These are phyloP conservation scores for Phytophthora aleatoria DNA, from an alignment of 352 stramenopile species.

Conservation along the genomic window DNA sequence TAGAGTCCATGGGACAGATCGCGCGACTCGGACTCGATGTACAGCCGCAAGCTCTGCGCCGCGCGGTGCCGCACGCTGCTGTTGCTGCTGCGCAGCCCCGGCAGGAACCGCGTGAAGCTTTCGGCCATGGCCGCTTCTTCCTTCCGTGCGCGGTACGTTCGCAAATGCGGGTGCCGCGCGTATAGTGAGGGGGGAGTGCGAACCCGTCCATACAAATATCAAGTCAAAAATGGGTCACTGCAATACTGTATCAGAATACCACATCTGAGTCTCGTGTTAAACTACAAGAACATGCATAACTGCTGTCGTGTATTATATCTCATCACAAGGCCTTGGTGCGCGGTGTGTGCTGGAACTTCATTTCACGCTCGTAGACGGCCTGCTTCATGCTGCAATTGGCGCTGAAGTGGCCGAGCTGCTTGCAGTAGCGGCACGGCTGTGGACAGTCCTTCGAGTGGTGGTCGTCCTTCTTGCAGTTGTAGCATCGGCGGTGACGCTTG, in stretches of 20 bases:
- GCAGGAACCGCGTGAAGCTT: slow-evolving; percentile 77
- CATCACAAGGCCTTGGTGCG: slow-evolving; percentile 71
- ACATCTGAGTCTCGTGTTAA: neutral
- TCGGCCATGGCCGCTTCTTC: slow-evolving; percentile 50
- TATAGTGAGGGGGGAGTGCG: slow-evolving; percentile 13
- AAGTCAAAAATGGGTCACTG: slow-evolving; percentile 15
- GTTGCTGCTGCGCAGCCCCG: slow-evolving; percentile 72
- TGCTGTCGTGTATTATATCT: neutral
- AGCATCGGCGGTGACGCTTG: slow-evolving; percentile 72
- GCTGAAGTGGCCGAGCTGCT: slow-evolving; percentile 74
- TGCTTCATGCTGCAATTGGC: slow-evolving; percentile 75
- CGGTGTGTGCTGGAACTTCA: slow-evolving; percentile 54
- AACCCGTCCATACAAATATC: slow-evolving; percentile 24
- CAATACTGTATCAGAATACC: slow-evolving; percentile 8
- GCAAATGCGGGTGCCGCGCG: slow-evolving; percentile 15
- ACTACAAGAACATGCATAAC: too few species aligned
- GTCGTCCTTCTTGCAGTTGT: slow-evolving; percentile 85
- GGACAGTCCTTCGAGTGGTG: slow-evolving; percentile 81
- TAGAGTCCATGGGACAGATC: slow-evolving; percentile 86
- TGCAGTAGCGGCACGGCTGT: slow-evolving; percentile 83
- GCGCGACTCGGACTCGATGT: slow-evolving; percentile 87
- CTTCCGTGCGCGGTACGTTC: slow-evolving; percentile 19
- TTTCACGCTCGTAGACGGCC: slow-evolving; percentile 49
- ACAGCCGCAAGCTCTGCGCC: slow-evolving; percentile 77
- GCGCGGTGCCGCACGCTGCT: slow-evolving; percentile 64